phyloP scores from a whole-genome alignment of 768 basidiomycete species.

The Phlegmacium glaucopus region DNA sequence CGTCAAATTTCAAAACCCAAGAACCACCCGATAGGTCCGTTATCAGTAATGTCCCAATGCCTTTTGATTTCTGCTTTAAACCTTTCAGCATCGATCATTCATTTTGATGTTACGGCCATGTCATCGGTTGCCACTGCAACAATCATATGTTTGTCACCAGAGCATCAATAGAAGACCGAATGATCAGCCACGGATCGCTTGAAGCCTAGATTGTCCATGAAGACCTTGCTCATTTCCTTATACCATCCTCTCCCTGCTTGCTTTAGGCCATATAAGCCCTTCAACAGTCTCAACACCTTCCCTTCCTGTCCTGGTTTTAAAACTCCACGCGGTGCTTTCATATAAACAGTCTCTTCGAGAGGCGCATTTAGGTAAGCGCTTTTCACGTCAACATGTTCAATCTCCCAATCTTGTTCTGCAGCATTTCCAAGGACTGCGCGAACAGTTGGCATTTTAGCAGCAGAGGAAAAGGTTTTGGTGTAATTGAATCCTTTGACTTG shows the following conservation, averaged over 20 bases:
- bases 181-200: background rate
- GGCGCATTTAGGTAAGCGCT: slow-evolving; percentile 29
- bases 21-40: no score
- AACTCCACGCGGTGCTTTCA: slow-evolving; percentile 33
- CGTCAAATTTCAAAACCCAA: no score
- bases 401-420: slow-evolving; percentile 27
- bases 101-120: no score
- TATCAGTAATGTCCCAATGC: no score
- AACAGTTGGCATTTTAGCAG: slow-evolving; percentile 28
- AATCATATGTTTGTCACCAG: no score
- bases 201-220: slow-evolving; percentile 14
- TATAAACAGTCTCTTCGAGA: slow-evolving; percentile 33
- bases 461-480: slow-evolving; percentile 24
- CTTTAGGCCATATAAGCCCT: slow-evolving; percentile 36
- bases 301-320: slow-evolving; percentile 19
- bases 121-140: no score
- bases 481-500: slow-evolving; percentile 33
- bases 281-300: slow-evolving; percentile 17
- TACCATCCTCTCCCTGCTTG: slow-evolving; percentile 28
- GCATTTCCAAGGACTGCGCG: slow-evolving; percentile 31
- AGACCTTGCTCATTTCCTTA: slow-evolving; percentile 13
- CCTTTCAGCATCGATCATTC: no score
- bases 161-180: no score
- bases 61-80: no score
- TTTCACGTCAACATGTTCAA: slow-evolving; percentile 40